phyloP scores from a whole-genome alignment of 2,329 filamentous ascomycete genomes.

The Fusarium phyllophilum region DNA sequence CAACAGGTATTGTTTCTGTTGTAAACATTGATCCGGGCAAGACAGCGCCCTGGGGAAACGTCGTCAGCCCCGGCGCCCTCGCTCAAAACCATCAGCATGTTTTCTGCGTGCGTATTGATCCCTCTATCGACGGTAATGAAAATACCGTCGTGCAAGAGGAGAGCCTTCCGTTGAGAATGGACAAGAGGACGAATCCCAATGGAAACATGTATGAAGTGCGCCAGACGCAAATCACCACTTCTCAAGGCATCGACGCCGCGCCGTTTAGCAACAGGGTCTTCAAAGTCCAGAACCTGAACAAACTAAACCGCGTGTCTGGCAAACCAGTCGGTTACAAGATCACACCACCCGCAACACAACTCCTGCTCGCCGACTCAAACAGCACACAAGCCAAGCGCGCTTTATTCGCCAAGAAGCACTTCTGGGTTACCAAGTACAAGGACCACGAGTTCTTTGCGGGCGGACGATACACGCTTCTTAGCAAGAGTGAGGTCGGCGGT shows the following conservation, averaged over 20 bases:
- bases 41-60: conserved; percentile 64
- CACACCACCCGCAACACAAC: conserved; percentile 51
- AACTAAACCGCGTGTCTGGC: conserved; percentile 55
- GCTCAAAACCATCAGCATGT: conserved; percentile 79
- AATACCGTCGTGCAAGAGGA: conserved; percentile 64
- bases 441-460: conserved; percentile 58
- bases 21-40: conserved; percentile 68
- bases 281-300: conserved; percentile 59
- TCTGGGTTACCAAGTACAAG: conserved; percentile 59
- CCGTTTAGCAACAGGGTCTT: conserved; percentile 60
- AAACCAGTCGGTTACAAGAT: conserved; percentile 62
- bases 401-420: conserved; percentile 55
- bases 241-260: conserved; percentile 59
- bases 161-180: conserved; percentile 56
- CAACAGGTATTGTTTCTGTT: conserved; percentile 72
- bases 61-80: conserved; percentile 71
- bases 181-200: conserved; percentile 57
- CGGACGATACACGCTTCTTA: conserved; percentile 52
- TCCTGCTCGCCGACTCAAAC: conserved; percentile 53
- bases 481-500: conserved; percentile 6
- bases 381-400: conserved; percentile 54
- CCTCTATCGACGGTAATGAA: conserved; percentile 67
- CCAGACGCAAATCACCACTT: conserved; percentile 58
- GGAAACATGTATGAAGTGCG: conserved; percentile 57
- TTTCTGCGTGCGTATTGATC: conserved; percentile 73